phyloP scores from a whole-genome alignment of 495 filamentous ascomycete species.

The Neurospora sp. region DNA sequence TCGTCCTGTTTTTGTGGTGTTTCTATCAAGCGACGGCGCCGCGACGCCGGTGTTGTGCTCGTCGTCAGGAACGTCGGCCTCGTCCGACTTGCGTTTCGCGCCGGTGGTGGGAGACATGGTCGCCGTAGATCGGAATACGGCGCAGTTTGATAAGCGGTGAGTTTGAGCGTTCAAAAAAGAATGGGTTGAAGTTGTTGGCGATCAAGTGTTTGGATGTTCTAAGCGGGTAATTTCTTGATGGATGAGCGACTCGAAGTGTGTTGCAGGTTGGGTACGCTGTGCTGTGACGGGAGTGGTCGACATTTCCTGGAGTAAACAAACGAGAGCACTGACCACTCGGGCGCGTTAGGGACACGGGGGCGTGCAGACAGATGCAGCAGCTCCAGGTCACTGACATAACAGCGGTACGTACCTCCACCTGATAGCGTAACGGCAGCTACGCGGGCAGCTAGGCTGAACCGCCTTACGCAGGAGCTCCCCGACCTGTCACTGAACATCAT shows the following conservation, averaged over 20 bases:
- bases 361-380: not conserved
- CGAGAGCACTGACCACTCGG: slow-evolving; percentile 6
- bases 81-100: slow-evolving; percentile 53
- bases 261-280: slow-evolving; percentile 1
- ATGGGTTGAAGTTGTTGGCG: not conserved
- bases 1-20: slow-evolving; percentile 28
- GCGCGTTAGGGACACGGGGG: not conserved
- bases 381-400: not conserved
- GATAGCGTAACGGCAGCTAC: not conserved
- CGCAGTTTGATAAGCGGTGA: not conserved
- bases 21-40: slow-evolving; percentile 4
- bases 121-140: not conserved
- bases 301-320: slow-evolving; percentile 28
- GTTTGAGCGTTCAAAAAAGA: not conserved
- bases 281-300: slow-evolving; percentile 24
- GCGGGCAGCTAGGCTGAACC: slow-evolving; percentile 11
- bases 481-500: not conserved
- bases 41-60: slow-evolving; percentile 16
- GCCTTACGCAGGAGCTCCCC: slow-evolving; percentile 19
- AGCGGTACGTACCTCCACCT: not conserved
- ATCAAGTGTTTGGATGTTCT: not conserved
- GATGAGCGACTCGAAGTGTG: slow-evolving; percentile 7
- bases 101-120: slow-evolving; percentile 46
- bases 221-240: not conserved
- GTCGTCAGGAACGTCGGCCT: slow-evolving; percentile 26